Evolutionary conservation across 768 basidiomycete genomes (phyloP).

Genomic region (Dictyophora rubrovolvata): DNA sequence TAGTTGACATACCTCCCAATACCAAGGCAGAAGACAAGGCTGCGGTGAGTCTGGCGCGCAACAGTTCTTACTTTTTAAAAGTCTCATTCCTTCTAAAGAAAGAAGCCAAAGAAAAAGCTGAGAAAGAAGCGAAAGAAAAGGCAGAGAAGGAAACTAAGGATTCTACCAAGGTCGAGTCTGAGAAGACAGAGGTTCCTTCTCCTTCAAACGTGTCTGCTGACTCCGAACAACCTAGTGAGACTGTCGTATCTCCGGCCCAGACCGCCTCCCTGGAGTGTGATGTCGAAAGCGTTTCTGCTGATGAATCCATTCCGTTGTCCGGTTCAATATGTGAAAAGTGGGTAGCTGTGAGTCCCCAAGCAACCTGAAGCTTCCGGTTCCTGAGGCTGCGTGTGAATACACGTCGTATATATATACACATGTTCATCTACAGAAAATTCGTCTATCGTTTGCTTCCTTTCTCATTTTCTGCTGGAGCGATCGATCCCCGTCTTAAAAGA

Average conservation of each 20-base stretch:
- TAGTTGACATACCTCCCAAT: background rate
- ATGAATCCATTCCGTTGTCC: constrained; percentile 29
- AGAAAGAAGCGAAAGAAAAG: constrained; percentile 18
- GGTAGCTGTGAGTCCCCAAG: constrained; percentile 48
- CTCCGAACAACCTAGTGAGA: constrained; percentile 11
- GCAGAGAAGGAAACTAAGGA: constrained; percentile 11
- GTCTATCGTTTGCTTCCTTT: background rate
- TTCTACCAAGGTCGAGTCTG: constrained; percentile 15
- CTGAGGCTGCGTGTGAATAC: background rate
- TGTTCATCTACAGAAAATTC: background rate
- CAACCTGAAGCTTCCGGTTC: background rate
- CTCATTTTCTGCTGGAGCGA: too few species aligned
- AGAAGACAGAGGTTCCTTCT: constrained; percentile 11
- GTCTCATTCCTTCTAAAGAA: constrained; percentile 21
- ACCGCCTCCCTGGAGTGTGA: constrained; percentile 43
- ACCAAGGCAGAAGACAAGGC: constrained; percentile 50
- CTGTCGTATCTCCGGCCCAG: constrained; percentile 5
- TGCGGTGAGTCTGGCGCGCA: background rate
- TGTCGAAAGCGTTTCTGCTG: constrained; percentile 66
- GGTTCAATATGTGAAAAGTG: constrained; percentile 49
- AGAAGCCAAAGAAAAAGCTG: constrained; percentile 30
- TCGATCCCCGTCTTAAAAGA: background rate
- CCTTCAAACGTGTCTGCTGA: constrained; percentile 18
- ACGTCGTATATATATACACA: background rate
- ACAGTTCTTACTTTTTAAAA: constrained; percentile 4